Evolutionary conservation across 2,329 filamentous ascomycete genomes (phyloP).

Genomic region (Acrocalymma vagum): DNA sequence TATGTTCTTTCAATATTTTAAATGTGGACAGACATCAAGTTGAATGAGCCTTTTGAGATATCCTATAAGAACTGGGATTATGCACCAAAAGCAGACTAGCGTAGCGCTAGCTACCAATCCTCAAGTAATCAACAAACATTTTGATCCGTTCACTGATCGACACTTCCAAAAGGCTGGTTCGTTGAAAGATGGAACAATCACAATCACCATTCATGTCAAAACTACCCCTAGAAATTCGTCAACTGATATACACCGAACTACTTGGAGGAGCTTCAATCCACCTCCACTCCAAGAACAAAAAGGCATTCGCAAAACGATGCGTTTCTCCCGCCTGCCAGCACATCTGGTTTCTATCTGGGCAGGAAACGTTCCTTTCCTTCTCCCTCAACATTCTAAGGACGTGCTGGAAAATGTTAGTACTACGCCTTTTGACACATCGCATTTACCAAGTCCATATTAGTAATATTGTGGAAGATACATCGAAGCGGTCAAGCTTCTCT

Average conservation of each 20-base stretch:
- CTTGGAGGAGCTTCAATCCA: conserved; percentile 21
- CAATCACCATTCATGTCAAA: conserved; percentile 27
- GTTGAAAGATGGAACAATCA: conserved; percentile 21
- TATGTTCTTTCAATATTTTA: no score
- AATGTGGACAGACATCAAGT: no score
- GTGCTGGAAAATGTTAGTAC: conserved; percentile 30
- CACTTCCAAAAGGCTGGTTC: no score
- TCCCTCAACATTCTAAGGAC: conserved; percentile 22
- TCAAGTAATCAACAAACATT: no score
- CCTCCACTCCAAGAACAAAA: conserved; percentile 13
- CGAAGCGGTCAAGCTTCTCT: conserved; percentile 30
- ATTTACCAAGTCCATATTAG: neutral
- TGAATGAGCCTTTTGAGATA: no score
- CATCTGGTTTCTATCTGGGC: neutral
- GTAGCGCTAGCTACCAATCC: no score
- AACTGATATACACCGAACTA: conserved; percentile 24
- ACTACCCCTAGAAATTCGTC: conserved; percentile 29
- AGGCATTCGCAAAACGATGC: conserved; percentile 16
- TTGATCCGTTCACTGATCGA: no score
- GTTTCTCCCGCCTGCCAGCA: conserved; percentile 1
- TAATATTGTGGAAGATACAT: conserved; percentile 26
- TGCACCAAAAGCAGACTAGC: no score
- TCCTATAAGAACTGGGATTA: no score
- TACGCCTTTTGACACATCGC: no score
- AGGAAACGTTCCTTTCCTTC: conserved; percentile 6